These are phyloP conservation scores for Phlebiopsis gigantea DNA, from an alignment of 768 basidiomycete genomes.

Conservation along the genomic window DNA sequence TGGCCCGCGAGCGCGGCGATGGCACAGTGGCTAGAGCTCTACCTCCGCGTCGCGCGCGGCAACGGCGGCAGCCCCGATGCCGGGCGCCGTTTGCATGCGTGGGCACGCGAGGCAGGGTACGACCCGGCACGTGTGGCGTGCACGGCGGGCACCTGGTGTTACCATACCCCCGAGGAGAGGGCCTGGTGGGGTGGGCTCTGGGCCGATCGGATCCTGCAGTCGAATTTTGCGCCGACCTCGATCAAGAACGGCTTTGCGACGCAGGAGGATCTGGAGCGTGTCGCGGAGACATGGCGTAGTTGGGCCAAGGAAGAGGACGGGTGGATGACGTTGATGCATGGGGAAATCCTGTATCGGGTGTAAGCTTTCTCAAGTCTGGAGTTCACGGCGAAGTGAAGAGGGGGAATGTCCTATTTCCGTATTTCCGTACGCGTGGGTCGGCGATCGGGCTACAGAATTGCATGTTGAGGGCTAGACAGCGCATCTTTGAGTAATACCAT, in stretches of 20 bases:
- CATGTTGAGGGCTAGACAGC: too few relatives aligned
- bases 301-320: slow-evolving; percentile 8
- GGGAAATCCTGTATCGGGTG: slow-evolving; percentile 4
- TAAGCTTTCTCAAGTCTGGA: background rate
- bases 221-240: slow-evolving; percentile 28
- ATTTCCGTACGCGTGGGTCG: too few relatives aligned
- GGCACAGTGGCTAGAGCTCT: slow-evolving; percentile 27
- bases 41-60: slow-evolving; percentile 25
- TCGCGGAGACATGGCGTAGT: slow-evolving; percentile 1
- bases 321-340: slow-evolving; percentile 10
- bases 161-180: slow-evolving; percentile 29
- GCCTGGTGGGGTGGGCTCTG: slow-evolving; percentile 34
- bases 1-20: slow-evolving; percentile 31
- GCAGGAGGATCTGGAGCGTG: slow-evolving; percentile 14
- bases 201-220: slow-evolving; percentile 32
- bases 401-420: too few relatives aligned
- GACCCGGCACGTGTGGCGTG: slow-evolving; percentile 21
- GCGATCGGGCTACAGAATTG: too few relatives aligned
- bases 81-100: slow-evolving; percentile 32
- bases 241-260: slow-evolving; percentile 24
- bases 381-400: background rate
- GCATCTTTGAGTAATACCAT: too few relatives aligned
- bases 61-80: slow-evolving; percentile 36
- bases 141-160: slow-evolving; percentile 33
- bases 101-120: slow-evolving; percentile 36